phyloP scores from a whole-genome alignment of 305 asterid genomes.

The Fraxinus greggii region DNA sequence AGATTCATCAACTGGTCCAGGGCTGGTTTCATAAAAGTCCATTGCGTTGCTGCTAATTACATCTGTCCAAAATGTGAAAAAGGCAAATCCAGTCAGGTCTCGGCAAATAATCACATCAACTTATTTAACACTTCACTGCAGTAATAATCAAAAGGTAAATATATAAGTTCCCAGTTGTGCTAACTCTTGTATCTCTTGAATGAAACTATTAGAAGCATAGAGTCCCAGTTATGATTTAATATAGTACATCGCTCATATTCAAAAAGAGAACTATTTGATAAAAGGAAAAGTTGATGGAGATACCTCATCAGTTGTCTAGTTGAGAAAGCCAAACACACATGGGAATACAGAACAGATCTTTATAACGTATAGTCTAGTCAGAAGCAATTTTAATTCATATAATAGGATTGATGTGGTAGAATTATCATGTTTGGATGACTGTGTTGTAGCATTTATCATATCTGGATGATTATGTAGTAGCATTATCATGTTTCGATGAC shows the following conservation, averaged over 20 bases:
- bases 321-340: background rate
- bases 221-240: background rate
- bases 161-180: background rate
- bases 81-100: constrained; percentile 18
- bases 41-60: constrained; percentile 37
- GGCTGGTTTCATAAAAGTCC: constrained; percentile 68
- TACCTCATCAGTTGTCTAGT: background rate
- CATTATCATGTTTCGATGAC: background rate
- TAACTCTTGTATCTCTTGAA: background rate
- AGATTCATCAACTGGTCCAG: constrained; percentile 81
- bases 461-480: background rate
- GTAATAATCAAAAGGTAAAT: constrained; percentile 1
- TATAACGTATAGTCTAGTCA: background rate
- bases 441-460: background rate
- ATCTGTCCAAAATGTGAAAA: constrained; percentile 39
- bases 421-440: background rate
- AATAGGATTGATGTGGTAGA: background rate
- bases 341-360: background rate
- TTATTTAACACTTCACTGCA: background rate
- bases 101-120: constrained; percentile 9
- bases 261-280: background rate
- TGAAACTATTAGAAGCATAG: background rate
- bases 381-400: background rate
- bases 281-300: background rate
- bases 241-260: background rate